Percentiles rank a stretch among this genome's conserved stretches.
These are phyloP conservation scores for Juglanconis sp. DNA, from an alignment of 2,329 filamentous ascomycete species.

Conservation along the genomic window DNA sequence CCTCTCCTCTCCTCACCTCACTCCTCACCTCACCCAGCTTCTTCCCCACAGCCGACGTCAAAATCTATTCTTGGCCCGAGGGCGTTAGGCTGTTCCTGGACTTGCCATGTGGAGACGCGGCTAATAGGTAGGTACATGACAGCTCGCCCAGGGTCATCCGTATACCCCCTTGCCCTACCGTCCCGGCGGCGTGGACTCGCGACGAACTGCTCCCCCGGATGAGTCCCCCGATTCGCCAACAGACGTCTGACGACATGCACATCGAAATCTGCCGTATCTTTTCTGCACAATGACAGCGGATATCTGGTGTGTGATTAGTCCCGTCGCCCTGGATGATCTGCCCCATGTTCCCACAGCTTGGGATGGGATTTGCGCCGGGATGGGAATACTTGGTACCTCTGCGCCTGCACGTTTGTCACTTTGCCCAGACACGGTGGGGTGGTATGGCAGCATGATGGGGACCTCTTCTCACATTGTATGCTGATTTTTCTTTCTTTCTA, in stretches of 20 bases:
- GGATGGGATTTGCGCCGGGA: constrained; percentile 6
- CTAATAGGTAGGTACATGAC: neutral
- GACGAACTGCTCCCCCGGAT: neutral
- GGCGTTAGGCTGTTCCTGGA: constrained; percentile 5
- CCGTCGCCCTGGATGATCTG: constrained; percentile 14
- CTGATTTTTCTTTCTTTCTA: neutral
- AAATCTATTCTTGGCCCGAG: constrained; percentile 12
- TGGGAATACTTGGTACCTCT: neutral
- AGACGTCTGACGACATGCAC: constrained; percentile 4
- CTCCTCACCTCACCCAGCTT: neutral
- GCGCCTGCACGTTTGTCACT: constrained; percentile 11
- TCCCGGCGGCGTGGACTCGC: constrained; percentile 13
- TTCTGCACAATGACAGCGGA: constrained; percentile 12
- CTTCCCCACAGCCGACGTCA: neutral
- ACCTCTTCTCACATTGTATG: neutral
- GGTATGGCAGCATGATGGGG: neutral
- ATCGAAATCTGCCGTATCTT: constrained; percentile 1
- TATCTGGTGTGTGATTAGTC: constrained; percentile 2
- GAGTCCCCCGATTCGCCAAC: constrained; percentile 8
- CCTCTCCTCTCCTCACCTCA: neutral
- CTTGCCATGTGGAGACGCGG: constrained; percentile 17
- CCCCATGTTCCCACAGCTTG: constrained; percentile 9
- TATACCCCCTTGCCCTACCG: constrained; percentile 2
- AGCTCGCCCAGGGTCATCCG: constrained; percentile 6
- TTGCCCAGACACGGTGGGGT: neutral